Evolutionary conservation across 2,329 filamentous ascomycete species (phyloP), one percentile per base, ranked within the genome.

Genomic region (Phaeosphaeriaceae sp.): DNA sequence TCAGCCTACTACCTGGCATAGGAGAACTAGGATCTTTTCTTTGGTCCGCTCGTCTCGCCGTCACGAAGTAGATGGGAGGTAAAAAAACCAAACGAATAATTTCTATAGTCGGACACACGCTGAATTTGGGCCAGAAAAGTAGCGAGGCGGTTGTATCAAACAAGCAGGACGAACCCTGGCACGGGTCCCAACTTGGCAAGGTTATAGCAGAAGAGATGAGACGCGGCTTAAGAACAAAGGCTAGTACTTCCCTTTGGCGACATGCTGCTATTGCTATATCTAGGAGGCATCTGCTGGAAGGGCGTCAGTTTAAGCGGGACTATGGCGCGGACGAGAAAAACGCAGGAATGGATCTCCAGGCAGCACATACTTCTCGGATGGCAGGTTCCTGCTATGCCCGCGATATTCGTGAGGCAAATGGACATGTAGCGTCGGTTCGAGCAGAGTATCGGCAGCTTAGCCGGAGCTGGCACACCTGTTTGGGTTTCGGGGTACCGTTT

Each of bases 191-290:
- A 18, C 38, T 41, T 16, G 38, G 38, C 4, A 8, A 26, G 38
- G 20, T 41, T 16, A 26, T 41, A 8, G 17, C 11, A 9, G 26
- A 41, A 23, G 38, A 26, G 23, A 28, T 41, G 20, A 41, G 21
- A 15, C 18, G 18, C 15, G 20, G 26, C 9, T n/a, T 41, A 18
- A 26, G 28, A n/a, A 41, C 20, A 13, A 28, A 16, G 9, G 23
- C 9, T 26, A 41, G 20, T 29, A 41, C 15, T 4, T n/a, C 21
- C 15, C 20, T 30, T 11, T 41, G 23, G 38, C 38, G 38, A 26
- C 38, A 41, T 18, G 20, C 38, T 30, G 23, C 38, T 15, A 41
- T 41, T 9, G 38, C 38, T 18, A 29, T 41, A 15, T 41, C 38
- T 15, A 13, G 38, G 28, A 41, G 38, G 23, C 38, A 41, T 16